Evolutionary conservation across 176 grass and related monocot species (phyloP).

Genomic region (Avena eriantha): DNA sequence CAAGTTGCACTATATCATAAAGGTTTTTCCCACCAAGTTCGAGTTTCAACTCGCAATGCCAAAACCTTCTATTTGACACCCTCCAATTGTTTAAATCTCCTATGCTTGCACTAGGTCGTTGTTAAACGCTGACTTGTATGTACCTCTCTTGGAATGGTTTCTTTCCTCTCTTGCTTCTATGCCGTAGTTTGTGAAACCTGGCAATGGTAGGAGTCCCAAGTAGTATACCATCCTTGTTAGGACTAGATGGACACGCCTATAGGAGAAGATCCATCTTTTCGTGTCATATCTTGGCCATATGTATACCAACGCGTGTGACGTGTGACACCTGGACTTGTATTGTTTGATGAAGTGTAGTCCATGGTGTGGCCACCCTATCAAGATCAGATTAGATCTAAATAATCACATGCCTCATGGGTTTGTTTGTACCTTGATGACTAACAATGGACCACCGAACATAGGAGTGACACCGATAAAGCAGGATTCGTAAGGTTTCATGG

Average conservation of each 20-base stretch:
- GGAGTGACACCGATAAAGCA: not conserved
- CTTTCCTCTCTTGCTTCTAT: constrained; percentile 7
- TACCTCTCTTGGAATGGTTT: not conserved
- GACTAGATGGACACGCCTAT: not conserved
- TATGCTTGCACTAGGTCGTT: not conserved
- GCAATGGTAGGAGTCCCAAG: not conserved
- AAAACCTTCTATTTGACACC: not conserved
- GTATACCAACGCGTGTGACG: not conserved
- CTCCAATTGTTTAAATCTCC: not conserved
- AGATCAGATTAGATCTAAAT: not conserved
- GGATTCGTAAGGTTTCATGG: not conserved
- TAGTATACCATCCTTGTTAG: constrained; percentile 2
- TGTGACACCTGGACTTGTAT: not conserved
- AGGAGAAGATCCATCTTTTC: not conserved
- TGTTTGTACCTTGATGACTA: not conserved
- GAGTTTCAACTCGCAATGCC: not conserved
- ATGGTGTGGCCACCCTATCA: not conserved
- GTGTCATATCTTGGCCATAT: constrained; percentile 2
- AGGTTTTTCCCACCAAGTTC: not conserved
- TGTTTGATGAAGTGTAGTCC: not conserved
- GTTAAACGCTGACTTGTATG: not conserved
- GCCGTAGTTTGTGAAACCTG: not conserved
- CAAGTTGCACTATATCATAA: not conserved
- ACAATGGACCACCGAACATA: not conserved
- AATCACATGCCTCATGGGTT: not conserved